phyloP scores from a whole-genome alignment of 2,329 filamentous ascomycete species.

The Talaromyces funiculosus region DNA sequence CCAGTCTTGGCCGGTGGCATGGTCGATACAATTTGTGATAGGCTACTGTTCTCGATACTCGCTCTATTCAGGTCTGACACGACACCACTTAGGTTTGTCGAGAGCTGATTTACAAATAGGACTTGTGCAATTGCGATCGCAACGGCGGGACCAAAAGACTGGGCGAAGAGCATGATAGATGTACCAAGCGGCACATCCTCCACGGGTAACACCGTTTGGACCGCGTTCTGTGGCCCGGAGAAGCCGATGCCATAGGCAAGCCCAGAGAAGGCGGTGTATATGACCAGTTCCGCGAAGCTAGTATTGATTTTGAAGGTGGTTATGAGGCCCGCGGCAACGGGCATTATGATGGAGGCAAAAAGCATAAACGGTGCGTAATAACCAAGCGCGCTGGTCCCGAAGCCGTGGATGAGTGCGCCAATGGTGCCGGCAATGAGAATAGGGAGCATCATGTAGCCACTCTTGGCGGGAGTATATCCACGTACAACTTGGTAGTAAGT shows the following conservation, averaged over 20 bases:
- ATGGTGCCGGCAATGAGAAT: slow-evolving; percentile 4
- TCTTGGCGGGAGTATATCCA: slow-evolving; percentile 3
- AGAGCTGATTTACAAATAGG: slow-evolving; percentile 47
- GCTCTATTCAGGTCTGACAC: not conserved
- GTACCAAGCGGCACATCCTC: slow-evolving; percentile 23
- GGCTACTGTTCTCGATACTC: slow-evolving; percentile 3
- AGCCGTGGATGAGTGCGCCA: slow-evolving; percentile 5
- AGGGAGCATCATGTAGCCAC: slow-evolving; percentile 11
- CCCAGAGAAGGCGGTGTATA: slow-evolving; percentile 25
- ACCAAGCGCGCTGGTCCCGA: slow-evolving; percentile 18
- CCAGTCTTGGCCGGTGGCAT: not conserved
- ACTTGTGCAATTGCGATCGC: slow-evolving; percentile 49
- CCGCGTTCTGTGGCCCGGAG: slow-evolving; percentile 23
- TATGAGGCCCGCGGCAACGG: slow-evolving; percentile 30
- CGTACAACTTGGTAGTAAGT: slow-evolving; percentile 10
- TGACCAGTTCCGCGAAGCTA: slow-evolving; percentile 22
- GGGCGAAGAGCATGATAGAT: slow-evolving; percentile 27
- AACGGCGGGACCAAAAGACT: slow-evolving; percentile 36
- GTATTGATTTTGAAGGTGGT: slow-evolving; percentile 25
- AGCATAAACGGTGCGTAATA: slow-evolving; percentile 36
- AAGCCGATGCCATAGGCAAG: slow-evolving; percentile 30
- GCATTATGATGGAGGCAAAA: slow-evolving; percentile 26
- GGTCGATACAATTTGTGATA: slow-evolving; percentile 9
- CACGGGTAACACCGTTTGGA: slow-evolving; percentile 21
- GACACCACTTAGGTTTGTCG: slow-evolving; percentile 4